A percentile compares a stretch with the other conserved stretches of the same genome.
Conservation (phyloP, 371 early-diverging fungal genomes). For the Mucor piriformis region DNA sequence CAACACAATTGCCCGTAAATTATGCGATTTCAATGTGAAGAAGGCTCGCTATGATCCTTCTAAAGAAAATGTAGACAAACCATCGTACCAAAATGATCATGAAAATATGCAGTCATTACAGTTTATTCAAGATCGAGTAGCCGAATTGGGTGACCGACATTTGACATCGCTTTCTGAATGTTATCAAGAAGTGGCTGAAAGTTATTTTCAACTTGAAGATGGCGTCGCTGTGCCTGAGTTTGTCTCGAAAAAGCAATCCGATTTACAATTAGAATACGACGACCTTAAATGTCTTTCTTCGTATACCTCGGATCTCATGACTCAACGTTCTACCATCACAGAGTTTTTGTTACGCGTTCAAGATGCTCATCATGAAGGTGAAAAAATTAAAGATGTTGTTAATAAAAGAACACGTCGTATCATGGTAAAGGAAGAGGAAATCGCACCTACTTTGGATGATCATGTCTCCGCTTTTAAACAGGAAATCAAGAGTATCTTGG, state of each 20-base stretch:
- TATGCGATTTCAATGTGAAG: conserved; percentile 48
- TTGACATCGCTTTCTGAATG: conserved; percentile 6
- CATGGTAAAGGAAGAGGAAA: conserved; percentile 30
- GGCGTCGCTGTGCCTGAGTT: conserved; percentile 14
- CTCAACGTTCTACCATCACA: conserved; percentile 40
- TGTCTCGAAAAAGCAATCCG: conserved; percentile 30
- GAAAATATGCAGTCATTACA: conserved; percentile 40
- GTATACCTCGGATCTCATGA: conserved; percentile 40
- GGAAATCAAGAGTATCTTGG: conserved; percentile 33
- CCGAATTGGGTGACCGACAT: conserved; percentile 36
- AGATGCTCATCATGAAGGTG: conserved; percentile 46
- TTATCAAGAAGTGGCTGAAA: conserved; percentile 9
- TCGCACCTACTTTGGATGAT: conserved; percentile 16
- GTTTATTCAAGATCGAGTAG: conserved; percentile 35
- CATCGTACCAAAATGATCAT: conserved; percentile 36
- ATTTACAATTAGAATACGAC: conserved; percentile 32
- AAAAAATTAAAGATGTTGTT: conserved; percentile 42
- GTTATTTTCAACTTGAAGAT: conserved; percentile 5
- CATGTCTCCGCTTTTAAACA: conserved; percentile 28
- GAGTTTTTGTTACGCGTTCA: conserved; percentile 47
- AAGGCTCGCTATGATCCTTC: conserved; percentile 45
- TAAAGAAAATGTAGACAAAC: conserved; percentile 39
- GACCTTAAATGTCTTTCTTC: conserved; percentile 27
- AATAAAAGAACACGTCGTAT: conserved; percentile 40
- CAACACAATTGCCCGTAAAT: conserved; percentile 40